Evolutionary conservation across 75 land plant genomes (phyloP).

Genomic region (Adiantum capillusveneris): DNA sequence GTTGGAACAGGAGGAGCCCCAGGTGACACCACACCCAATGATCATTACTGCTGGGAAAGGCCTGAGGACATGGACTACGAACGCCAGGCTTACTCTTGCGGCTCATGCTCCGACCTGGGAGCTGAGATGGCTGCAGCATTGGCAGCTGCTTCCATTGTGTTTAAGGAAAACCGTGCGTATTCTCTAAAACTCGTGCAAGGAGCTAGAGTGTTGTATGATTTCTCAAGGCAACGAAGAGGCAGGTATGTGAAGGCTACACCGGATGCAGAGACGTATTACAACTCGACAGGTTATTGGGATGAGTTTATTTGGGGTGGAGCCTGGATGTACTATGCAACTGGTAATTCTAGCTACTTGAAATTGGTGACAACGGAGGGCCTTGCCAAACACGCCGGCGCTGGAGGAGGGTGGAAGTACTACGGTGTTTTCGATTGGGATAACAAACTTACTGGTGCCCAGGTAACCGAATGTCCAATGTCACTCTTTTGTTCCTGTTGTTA

Average conservation of each 20-base stretch:
- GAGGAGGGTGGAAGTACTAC: constrained; percentile 24
- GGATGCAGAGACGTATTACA: constrained; percentile 48
- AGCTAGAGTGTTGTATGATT: constrained; percentile 45
- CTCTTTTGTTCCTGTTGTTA: too few species aligned
- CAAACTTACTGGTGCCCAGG: constrained; percentile 76
- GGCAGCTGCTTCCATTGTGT: constrained; percentile 86
- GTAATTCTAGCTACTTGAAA: constrained; percentile 47
- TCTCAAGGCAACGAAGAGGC: constrained; percentile 42
- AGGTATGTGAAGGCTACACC: constrained; percentile 39
- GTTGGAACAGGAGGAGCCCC: constrained; percentile 43
- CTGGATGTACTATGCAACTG: constrained; percentile 85
- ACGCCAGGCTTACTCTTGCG: constrained; percentile 30
- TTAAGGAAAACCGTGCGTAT: constrained; percentile 58
- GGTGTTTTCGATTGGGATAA: constrained; percentile 79
- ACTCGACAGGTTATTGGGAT: constrained; percentile 81
- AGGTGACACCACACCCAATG: constrained; percentile 46
- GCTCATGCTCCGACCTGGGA: constrained; percentile 67
- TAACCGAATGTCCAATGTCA: too few species aligned
- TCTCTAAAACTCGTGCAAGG: constrained; percentile 57
- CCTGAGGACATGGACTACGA: constrained; percentile 91
- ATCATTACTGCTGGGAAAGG: constrained; percentile 76
- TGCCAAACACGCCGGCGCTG: constrained; percentile 52
- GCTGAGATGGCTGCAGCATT: constrained; percentile 91
- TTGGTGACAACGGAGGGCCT: constrained; percentile 47
- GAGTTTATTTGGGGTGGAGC: constrained; percentile 93